A percentile compares a stretch with the other conserved stretches of the same genome.
phyloP scores from a whole-genome alignment of 192 early-diverging fungal genomes.

The Tieghemiomyces parasiticus region DNA sequence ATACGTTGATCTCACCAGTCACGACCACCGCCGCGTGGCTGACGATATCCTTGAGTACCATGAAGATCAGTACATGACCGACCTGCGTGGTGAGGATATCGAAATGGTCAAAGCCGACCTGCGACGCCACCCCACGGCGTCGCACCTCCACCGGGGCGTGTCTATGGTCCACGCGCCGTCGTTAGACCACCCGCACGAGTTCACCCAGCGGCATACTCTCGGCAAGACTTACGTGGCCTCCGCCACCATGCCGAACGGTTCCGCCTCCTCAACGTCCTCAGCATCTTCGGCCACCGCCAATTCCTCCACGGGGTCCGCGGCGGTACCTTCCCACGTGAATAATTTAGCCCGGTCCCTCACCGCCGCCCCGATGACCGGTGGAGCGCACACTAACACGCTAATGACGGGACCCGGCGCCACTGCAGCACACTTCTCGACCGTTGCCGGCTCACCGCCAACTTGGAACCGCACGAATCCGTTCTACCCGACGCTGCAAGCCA shows the following conservation, averaged over 20 bases:
- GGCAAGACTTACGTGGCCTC: not conserved
- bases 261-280: not conserved
- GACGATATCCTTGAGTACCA: conserved; percentile 10
- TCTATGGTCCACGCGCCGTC: no score
- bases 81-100: conserved; percentile 4
- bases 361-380: not conserved
- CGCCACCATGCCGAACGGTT: not conserved
- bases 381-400: not conserved
- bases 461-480: not conserved
- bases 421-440: not conserved
- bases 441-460: not conserved
- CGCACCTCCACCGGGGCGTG: no score
- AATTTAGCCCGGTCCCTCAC: not conserved
- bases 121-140: not conserved
- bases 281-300: not conserved
- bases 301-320: not conserved
- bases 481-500: not conserved
- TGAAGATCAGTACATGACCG: conserved; percentile 1
- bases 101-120: not conserved
- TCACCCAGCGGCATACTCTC: not conserved
- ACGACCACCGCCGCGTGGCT: not conserved
- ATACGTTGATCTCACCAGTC: not conserved
- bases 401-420: not conserved
- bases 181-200: no score
- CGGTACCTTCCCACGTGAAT: not conserved